Evolutionary conservation across 2,329 filamentous ascomycete genomes (phyloP), one percentile per base, ranked within the genome.

Genomic region (Sporothrix globosa): DNA sequence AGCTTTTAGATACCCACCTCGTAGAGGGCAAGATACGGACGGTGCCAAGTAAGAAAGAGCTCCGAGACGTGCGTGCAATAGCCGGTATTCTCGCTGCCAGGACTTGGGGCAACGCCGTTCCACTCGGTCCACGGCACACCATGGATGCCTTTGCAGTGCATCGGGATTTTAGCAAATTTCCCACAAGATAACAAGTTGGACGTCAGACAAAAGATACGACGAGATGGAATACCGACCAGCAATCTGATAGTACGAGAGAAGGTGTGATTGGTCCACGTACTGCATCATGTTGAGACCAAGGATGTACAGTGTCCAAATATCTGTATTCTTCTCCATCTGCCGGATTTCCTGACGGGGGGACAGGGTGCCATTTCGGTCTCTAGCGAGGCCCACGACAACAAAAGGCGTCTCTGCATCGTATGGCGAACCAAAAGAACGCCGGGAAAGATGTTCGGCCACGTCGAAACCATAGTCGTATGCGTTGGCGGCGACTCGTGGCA

Each of bases 1-100:
- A 5, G n/a, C 30, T n/a, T 3, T 21, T 34, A 11, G 11, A 34
- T 9, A 24, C 77, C 68, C 77, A 86, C 86, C 82, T 88, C 86
- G 70, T 86, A 87, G 67, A 88, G 78, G 41, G 83, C 85, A 71
- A 96, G 82, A 78, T 95, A 96, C 0, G 92, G 91, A 66, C 93
- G 87, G 82, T 97, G 93, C 93, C 93, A 96, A 52, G 89, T 86
- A 52, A 90, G 87, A 77, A 97, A 96, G 19, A 96, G 81, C 53
- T 90, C 87, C 1, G 91, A 91, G 30, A 81, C 30, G 79, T 97
- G 93, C 17, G 87, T 87, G 78, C 93, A 96, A 78, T 93, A 96
- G 66, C 92, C 92, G 19, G 85, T 83, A 52, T 83, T 80, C 70
- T 84, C 82, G 71, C 85, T 86, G 1, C 86, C 87, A 2, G 82